Base-by-base conservation (phyloP, 2,329 filamentous ascomycete genomes). In the Erysiphe pulchra region DNA sequence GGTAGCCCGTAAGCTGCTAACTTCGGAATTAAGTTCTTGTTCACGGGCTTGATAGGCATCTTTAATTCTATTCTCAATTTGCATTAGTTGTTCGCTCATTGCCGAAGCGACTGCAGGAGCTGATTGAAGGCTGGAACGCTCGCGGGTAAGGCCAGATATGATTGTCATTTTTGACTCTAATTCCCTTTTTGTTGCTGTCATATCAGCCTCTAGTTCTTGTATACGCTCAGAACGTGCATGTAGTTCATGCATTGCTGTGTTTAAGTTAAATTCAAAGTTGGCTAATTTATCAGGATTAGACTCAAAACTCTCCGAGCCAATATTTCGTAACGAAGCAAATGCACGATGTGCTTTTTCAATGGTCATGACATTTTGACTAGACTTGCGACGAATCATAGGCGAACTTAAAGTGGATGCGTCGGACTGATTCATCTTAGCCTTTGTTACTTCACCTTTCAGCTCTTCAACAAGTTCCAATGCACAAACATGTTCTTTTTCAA, bases 101-200 rank as follows among this genome's bases (percentile, higher is more conserved):
- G 77, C 79, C 4, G 83, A 80, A 31, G 95, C 78, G 51, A 94
- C 77, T 0, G 83, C 86, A 8, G 85, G 80, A 20, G 80, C 80
- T 2, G 70, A 68, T 59, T 87, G 84, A 63, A 94, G 70, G 62
- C 85, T 94, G 2, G 84, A 87, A 48, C 92, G 71, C 61, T 98
- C 92, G 46, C 90, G 78, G 3, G 90, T 92, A 50, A 98, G 68
- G 7, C 90, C 90, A 30, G 84, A 83, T 54, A 98, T 95, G 57
- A 98, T 86, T 30, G 83, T 82, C 67, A 87, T 85, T 71, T 98
- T 98, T 50, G 73, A 77, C 58, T 98, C 90, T 79, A 95, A 92
- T 61, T 98, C 90, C 65, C 85, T 93, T 65, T 83, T 90, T 18
- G 85, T 74, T 4, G 75, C 77, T 24, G 76, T 67, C 47, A 94